Percentiles rank a stretch among this genome's conserved stretches.
These are phyloP conservation scores for Sporisorium iseilematis-ciliati DNA, from an alignment of 1,284 basidiomycete species.

Conservation along the genomic window DNA sequence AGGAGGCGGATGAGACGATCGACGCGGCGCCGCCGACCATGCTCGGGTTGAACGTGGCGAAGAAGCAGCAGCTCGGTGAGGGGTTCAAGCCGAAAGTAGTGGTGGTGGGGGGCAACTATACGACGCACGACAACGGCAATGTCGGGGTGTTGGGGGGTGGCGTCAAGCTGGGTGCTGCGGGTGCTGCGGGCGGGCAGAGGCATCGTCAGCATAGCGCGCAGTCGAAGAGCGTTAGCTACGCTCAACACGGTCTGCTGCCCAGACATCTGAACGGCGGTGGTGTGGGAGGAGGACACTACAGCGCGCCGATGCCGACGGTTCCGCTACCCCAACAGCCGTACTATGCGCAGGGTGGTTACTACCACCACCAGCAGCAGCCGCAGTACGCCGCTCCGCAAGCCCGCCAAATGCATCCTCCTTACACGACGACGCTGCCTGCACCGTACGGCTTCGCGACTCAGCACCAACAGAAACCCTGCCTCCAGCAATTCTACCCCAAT, in stretches of 20 bases:
- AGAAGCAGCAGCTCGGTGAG: conserved; percentile 5
- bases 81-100: conserved; percentile 26
- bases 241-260: too few species aligned
- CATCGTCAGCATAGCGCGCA: conserved; percentile 31
- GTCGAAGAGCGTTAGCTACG: conserved; percentile 43
- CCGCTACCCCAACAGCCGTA: conserved; percentile 26
- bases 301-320: conserved; percentile 40
- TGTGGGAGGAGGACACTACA: conserved; percentile 17
- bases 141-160: conserved; percentile 63
- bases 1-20: conserved; percentile 49
- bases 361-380: conserved; percentile 11
- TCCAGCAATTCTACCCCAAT: too few species aligned
- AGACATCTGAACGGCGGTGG: too few species aligned
- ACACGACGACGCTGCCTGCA: conserved; percentile 16
- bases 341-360: not conserved
- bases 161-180: conserved; percentile 52
- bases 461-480: conserved; percentile 5
- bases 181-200: conserved; percentile 21
- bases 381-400: conserved; percentile 3
- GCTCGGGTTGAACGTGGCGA: conserved; percentile 29
- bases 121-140: conserved; percentile 62
- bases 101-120: conserved; percentile 56
- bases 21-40: conserved; percentile 11
- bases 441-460: conserved; percentile 27
- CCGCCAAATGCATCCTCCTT: conserved; percentile 1